Evolutionary conservation across 1,284 basidiomycete species (phyloP).

Genomic region (Fomitopsis palustris): DNA sequence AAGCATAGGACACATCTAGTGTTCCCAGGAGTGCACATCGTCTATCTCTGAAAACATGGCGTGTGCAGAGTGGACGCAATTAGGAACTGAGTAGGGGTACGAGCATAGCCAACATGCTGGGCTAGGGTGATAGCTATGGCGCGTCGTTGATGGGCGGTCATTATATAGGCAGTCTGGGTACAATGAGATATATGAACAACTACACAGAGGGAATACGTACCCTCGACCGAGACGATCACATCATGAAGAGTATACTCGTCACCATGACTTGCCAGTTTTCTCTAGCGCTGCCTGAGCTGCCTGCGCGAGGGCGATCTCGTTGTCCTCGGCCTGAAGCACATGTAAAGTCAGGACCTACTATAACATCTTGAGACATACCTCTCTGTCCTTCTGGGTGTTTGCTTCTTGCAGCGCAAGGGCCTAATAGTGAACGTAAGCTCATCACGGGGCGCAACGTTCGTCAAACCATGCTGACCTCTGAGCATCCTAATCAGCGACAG

Average conservation of each 20-base stretch:
- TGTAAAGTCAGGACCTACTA: neutral
- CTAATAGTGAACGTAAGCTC: neutral
- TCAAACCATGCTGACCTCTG: constrained; percentile 5
- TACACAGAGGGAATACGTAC: no score
- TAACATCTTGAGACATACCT: neutral
- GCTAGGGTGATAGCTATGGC: no score
- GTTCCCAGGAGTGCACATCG: no score
- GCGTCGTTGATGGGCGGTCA: no score
- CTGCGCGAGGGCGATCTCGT: constrained; percentile 19
- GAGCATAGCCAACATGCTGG: no score
- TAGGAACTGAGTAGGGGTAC: no score
- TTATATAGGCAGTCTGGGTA: no score
- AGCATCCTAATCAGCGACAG: neutral
- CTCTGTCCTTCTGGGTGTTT: neutral
- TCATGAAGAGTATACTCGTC: neutral
- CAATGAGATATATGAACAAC: no score
- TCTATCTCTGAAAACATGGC: no score
- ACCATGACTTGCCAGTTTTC: constrained; percentile 8
- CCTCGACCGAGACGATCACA: no score
- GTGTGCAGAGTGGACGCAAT: no score
- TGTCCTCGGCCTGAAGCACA: constrained; percentile 13
- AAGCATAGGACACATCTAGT: no score
- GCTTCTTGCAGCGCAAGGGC: constrained; percentile 4
- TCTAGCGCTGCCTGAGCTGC: constrained; percentile 18
- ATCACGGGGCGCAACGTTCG: neutral